phyloP scores from a whole-genome alignment of 257 asterid genomes.

The Solanum chiquidenum region DNA sequence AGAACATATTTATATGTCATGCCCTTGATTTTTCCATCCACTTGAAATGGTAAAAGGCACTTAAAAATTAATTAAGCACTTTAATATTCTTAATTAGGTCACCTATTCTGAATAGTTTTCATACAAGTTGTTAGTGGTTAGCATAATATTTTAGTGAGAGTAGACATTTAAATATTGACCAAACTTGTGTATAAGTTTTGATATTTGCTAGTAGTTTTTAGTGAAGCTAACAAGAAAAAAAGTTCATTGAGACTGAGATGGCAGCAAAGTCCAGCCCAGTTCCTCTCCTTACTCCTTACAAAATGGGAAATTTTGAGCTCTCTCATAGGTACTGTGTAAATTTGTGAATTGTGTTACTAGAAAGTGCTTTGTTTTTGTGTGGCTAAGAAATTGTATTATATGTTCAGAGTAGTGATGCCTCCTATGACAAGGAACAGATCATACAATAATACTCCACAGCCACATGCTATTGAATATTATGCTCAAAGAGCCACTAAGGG shows the following conservation, averaged over 20 bases:
- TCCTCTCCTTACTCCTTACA: neutral
- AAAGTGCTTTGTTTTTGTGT: neutral
- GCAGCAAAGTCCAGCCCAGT: neutral
- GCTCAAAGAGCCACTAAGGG: neutral
- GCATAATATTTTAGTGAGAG: neutral
- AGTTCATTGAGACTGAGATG: neutral
- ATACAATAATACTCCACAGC: neutral
- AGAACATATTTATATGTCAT: too few relatives aligned
- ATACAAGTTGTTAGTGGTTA: neutral
- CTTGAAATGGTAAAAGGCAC: neutral
- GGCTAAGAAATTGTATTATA: neutral
- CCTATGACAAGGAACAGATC: neutral
- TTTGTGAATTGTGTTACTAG: neutral
- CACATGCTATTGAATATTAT: neutral
- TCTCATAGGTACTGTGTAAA: neutral
- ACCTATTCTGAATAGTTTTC: neutral
- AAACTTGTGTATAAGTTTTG: neutral
- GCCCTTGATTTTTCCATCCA: neutral
- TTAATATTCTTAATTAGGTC: neutral
- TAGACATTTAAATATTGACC: neutral
- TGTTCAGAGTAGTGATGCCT: neutral
- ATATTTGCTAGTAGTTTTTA: neutral
- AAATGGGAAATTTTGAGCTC: neutral
- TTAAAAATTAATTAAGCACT: neutral
- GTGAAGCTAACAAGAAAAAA: neutral